Evolutionary conservation across 768 basidiomycete genomes (phyloP).

Genomic region (Trametes cubensis): DNA sequence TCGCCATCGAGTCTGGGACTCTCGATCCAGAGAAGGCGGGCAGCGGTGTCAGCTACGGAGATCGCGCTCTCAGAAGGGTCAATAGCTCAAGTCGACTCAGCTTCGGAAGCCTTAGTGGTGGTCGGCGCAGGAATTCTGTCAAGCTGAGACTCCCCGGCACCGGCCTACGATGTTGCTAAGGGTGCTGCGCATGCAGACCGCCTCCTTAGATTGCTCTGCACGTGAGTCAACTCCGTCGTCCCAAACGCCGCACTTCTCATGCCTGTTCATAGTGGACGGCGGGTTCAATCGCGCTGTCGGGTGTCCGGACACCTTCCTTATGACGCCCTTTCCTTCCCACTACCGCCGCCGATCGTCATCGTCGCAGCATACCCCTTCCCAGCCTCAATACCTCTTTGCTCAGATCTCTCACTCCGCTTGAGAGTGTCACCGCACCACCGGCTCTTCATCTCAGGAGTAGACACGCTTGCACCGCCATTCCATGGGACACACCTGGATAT

Average conservation of each 20-base stretch:
- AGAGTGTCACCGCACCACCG: conserved; percentile 13
- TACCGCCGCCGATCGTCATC: conserved; percentile 15
- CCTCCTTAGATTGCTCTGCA: not conserved
- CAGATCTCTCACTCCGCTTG: conserved; percentile 25
- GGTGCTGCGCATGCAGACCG: not conserved
- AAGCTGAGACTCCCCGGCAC: conserved; percentile 64
- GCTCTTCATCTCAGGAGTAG: conserved; percentile 4
- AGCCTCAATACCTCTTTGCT: conserved; percentile 21
- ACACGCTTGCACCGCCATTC: conserved; percentile 16
- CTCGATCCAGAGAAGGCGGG: conserved; percentile 94
- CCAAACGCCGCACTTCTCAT: conserved; percentile 10
- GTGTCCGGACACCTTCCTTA: not conserved
- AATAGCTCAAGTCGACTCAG: conserved; percentile 89
- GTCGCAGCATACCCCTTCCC: conserved; percentile 24
- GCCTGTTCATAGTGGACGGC: conserved; percentile 1
- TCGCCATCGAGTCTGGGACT: conserved; percentile 87
- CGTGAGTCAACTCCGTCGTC: conserved; percentile 17
- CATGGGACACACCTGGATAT: conserved; percentile 20
- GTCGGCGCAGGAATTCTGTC: conserved; percentile 58
- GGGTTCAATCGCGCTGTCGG: conserved; percentile 1
- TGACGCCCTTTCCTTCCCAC: conserved; percentile 14
- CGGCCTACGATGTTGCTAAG: conserved; percentile 62
- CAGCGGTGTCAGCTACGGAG: conserved; percentile 95
- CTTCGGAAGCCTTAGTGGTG: conserved; percentile 79
- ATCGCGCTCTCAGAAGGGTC: conserved; percentile 87